Percentiles rank a stretch among this genome's conserved stretches.
phyloP scores from a whole-genome alignment of 768 basidiomycete genomes.

The Boletus pseudo-olivaceus region DNA sequence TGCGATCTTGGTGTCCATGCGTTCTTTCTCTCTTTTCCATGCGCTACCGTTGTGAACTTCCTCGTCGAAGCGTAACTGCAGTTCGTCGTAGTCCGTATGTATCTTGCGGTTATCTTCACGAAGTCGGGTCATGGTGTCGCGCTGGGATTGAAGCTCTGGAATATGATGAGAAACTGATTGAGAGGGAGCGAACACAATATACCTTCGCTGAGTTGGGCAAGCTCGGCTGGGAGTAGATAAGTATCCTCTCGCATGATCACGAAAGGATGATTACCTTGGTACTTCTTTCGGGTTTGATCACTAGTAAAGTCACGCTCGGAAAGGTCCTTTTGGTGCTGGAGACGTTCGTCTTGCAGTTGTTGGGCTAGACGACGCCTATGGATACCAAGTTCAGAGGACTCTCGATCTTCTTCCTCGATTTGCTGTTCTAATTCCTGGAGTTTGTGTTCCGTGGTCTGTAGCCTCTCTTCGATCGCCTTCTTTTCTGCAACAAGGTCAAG shows the following conservation, averaged over 20 bases:
- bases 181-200: slow-evolving; percentile 6
- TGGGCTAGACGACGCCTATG: slow-evolving; percentile 67
- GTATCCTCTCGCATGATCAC: slow-evolving; percentile 1
- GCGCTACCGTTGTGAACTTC: slow-evolving; percentile 73
- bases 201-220: slow-evolving; percentile 81
- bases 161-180: slow-evolving; percentile 3
- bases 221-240: slow-evolving; percentile 48
- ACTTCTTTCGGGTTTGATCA: slow-evolving; percentile 82
- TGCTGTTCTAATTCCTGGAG: slow-evolving; percentile 58
- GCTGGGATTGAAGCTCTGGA: slow-evolving; percentile 72
- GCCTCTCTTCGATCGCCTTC: slow-evolving; percentile 46
- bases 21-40: slow-evolving; percentile 88
- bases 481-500: slow-evolving; percentile 49
- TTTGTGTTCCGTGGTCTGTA: slow-evolving; percentile 49
- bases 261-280: slow-evolving; percentile 54
- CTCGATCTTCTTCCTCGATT: slow-evolving; percentile 65
- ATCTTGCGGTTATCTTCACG: slow-evolving; percentile 79
- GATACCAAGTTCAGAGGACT: slow-evolving; percentile 60
- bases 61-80: slow-evolving; percentile 72
- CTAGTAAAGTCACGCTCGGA: slow-evolving; percentile 72
- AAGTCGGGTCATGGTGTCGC: slow-evolving; percentile 69
- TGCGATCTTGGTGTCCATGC: slow-evolving; percentile 76
- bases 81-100: slow-evolving; percentile 70
- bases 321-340: slow-evolving; percentile 78
- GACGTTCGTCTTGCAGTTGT: slow-evolving; percentile 74